Evolutionary conservation across 768 basidiomycete species (phyloP).

Genomic region (Mycena venus): DNA sequence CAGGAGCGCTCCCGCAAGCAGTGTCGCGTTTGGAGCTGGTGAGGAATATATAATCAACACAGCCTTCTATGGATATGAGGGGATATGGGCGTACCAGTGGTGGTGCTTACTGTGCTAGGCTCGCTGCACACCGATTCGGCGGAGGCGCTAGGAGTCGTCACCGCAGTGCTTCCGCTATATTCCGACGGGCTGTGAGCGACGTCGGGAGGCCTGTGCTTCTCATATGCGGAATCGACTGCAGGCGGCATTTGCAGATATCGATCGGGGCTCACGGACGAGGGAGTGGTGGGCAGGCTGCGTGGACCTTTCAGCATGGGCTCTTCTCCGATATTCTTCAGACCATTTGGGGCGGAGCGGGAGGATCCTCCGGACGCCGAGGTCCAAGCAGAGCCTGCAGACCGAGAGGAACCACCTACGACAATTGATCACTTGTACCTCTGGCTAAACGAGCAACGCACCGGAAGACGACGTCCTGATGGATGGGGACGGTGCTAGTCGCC

Average conservation of each 20-base stretch:
- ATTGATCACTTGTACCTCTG: background rate
- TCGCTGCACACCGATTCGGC: constrained; percentile 16
- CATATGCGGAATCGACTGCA: background rate
- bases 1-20: constrained; percentile 41
- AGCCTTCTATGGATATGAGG: no score
- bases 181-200: background rate
- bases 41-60: background rate
- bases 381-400: constrained; percentile 16
- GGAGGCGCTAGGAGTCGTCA: background rate
- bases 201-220: background rate
- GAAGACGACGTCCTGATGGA: constrained; percentile 31
- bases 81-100: background rate
- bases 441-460: background rate
- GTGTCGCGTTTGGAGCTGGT: constrained; percentile 31
- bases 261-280: background rate
- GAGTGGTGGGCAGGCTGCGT: background rate
- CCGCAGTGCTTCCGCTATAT: background rate
- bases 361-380: background rate
- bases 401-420: constrained; percentile 11
- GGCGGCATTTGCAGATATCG: background rate
- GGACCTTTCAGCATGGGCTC: background rate
- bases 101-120: constrained; percentile 4
- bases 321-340: constrained; percentile 16
- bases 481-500: constrained; percentile 16
- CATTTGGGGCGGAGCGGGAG: background rate